Percentiles rank a stretch among this genome's conserved stretches.
Evolutionary conservation across 495 filamentous ascomycete genomes (phyloP).

Genomic region (Pseudoneurospora amorphoporcata): DNA sequence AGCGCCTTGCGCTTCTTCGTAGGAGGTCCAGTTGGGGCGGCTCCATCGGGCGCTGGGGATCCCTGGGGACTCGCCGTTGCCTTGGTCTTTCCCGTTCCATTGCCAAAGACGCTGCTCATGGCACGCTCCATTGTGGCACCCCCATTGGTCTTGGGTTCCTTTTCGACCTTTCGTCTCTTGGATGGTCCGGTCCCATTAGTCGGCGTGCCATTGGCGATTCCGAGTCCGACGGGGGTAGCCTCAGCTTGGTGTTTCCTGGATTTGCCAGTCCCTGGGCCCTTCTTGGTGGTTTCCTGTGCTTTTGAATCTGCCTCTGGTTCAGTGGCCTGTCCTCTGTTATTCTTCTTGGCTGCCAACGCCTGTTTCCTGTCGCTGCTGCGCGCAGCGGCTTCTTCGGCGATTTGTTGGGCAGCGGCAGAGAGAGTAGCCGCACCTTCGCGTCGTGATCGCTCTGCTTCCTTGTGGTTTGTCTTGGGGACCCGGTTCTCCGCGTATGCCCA

Average conservation of each 20-base stretch:
- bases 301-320: slow-evolving; percentile 43
- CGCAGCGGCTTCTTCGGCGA: slow-evolving; percentile 67
- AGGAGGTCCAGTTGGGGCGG: background rate
- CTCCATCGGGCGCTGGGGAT: slow-evolving; percentile 48
- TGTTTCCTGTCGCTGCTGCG: slow-evolving; percentile 76
- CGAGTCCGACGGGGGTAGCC: slow-evolving; percentile 39
- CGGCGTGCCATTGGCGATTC: slow-evolving; percentile 36
- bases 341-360: slow-evolving; percentile 63
- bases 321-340: slow-evolving; percentile 43
- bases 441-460: slow-evolving; percentile 56
- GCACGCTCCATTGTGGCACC: slow-evolving; percentile 59
- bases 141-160: slow-evolving; percentile 37
- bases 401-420: slow-evolving; percentile 55
- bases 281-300: slow-evolving; percentile 44
- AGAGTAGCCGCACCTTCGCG: slow-evolving; percentile 65
- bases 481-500: slow-evolving; percentile 93
- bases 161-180: slow-evolving; percentile 77
- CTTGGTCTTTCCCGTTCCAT: slow-evolving; percentile 39
- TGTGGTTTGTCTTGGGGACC: slow-evolving; percentile 47
- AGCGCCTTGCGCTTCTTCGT: slow-evolving; percentile 60
- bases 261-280: slow-evolving; percentile 44
- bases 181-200: slow-evolving; percentile 39
- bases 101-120: slow-evolving; percentile 48
- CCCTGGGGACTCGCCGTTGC: slow-evolving; percentile 49
- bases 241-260: slow-evolving; percentile 53